phyloP scores from a whole-genome alignment of 768 basidiomycete species.

The Chalciporus sphaerocephalus region DNA sequence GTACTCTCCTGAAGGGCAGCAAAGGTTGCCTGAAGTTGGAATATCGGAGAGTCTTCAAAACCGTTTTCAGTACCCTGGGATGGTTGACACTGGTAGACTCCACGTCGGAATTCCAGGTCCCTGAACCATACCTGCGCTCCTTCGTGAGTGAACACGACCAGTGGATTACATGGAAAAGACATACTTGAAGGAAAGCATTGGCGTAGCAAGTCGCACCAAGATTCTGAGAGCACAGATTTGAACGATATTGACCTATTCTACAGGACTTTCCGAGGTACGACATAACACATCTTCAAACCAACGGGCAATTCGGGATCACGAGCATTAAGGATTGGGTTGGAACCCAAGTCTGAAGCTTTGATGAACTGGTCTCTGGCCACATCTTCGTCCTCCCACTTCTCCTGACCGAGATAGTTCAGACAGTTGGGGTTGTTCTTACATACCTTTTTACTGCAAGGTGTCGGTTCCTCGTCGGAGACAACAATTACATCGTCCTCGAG shows the following conservation, averaged over 20 bases:
- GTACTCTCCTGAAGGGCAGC: constrained; percentile 77
- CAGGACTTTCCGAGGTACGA: neutral
- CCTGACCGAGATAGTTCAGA: constrained; percentile 83
- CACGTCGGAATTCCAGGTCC: constrained; percentile 73
- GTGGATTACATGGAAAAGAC: constrained; percentile 7
- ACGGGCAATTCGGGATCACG: constrained; percentile 60
- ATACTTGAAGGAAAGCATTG: constrained; percentile 88
- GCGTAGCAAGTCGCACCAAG: constrained; percentile 97
- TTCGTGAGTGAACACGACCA: constrained; percentile 3
- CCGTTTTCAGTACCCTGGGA: constrained; percentile 43
- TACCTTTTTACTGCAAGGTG: constrained; percentile 50
- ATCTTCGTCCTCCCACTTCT: constrained; percentile 77
- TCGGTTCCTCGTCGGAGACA: constrained; percentile 62
- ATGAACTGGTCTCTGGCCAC: constrained; percentile 47
- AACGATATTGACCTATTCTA: constrained; percentile 1
- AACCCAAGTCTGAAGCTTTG: constrained; percentile 48
- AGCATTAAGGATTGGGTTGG: constrained; percentile 48
- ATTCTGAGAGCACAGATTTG: constrained; percentile 49
- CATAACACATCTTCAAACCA: constrained; percentile 61
- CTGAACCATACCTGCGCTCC: constrained; percentile 81
- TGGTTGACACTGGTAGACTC: constrained; percentile 75
- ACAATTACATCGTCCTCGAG: constrained; percentile 61
- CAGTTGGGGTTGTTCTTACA: constrained; percentile 83
- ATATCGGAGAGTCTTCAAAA: constrained; percentile 66
- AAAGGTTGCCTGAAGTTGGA: constrained; percentile 75